These are phyloP conservation scores for Lactuca sativa DNA, from an alignment of 129 eudicot species.

Conservation along the genomic window DNA sequence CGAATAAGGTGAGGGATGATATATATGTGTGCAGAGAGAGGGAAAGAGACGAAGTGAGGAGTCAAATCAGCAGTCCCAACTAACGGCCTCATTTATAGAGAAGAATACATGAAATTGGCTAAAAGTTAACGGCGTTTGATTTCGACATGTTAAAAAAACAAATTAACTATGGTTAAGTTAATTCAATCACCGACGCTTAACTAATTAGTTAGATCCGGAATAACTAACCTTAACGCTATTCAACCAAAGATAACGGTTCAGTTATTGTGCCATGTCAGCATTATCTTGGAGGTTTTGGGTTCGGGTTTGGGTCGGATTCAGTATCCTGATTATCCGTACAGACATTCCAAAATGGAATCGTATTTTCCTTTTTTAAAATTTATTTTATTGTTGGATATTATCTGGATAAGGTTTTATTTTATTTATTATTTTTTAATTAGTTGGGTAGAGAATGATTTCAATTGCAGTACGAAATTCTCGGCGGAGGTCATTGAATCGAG, in stretches of 20 bases:
- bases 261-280: constrained; percentile 25
- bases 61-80: constrained; percentile 42
- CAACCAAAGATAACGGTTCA: constrained; percentile 19
- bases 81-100: constrained; percentile 59
- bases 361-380: neutral
- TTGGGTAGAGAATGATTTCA: constrained; percentile 24
- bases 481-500: constrained; percentile 26
- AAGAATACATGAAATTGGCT: constrained; percentile 15
- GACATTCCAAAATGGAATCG: constrained; percentile 28
- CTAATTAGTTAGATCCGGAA: neutral
- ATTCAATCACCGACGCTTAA: constrained; percentile 26
- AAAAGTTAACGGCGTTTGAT: constrained; percentile 36
- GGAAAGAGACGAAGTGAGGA: constrained; percentile 33
- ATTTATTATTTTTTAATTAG: neutral
- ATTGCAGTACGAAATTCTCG: constrained; percentile 37
- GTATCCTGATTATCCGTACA: constrained; percentile 24
- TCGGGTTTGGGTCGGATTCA: constrained; percentile 23
- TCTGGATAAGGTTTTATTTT: constrained; percentile 15
- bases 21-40: constrained; percentile 28
- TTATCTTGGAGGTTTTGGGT: neutral
- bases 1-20: constrained; percentile 30
- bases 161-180: constrained; percentile 32
- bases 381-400: neutral
- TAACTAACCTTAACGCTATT: constrained; percentile 15
- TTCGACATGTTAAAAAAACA: constrained; percentile 2